Base-by-base conservation (phyloP, 1,139 yeast genomes). In the Zygosaccharomyces sapae region DNA sequence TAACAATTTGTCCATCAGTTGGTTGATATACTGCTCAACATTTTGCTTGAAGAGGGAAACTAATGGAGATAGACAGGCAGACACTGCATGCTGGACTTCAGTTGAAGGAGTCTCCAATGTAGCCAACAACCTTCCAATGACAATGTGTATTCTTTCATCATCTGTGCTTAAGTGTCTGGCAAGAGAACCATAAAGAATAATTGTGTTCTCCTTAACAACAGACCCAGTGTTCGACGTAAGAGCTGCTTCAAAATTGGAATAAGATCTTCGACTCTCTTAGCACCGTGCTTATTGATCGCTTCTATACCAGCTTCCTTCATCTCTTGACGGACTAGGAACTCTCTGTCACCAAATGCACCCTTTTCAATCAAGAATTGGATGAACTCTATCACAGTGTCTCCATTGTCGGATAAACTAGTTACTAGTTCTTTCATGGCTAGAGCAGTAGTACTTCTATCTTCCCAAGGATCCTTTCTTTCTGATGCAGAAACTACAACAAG, bases 51-150 rank as follows among this genome's bases (percentile, higher is more conserved):
- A 77, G 25, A 81, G 71, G 18, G 73, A 72, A 7, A 87, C 95
- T 52, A 90, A 74, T 3, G 96, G 94, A 2, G 96, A 83, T 58
- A 90, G 74, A 69, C 95, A 86, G 57, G 81, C 85, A 6, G 95
- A 80, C 43, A 87, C 84, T 4, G 96, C 96, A 62, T 72, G 80
- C 67, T 88, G 97, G 25, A 88, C 95, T 54, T 83, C 85, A 62
- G 86, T 95, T 6, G 95, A 85, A 1, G 97, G 96, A 0, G 95
- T 85, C 43, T 82, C 87, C 44, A 92, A 73, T 3, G 97, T 86
- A 44, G 75, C 72, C 45, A 92, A 64, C 55, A 92, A 71, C 57
- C 89, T 76, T 30, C 81, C 82, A 40, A 88, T 80, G 55, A 89
- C 84, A 2, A 75, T 70, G 16, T 71, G 68, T 49, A 89, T 72